Conservation (phyloP, 257 asterid genomes). For the Solanum habrochaites region DNA sequence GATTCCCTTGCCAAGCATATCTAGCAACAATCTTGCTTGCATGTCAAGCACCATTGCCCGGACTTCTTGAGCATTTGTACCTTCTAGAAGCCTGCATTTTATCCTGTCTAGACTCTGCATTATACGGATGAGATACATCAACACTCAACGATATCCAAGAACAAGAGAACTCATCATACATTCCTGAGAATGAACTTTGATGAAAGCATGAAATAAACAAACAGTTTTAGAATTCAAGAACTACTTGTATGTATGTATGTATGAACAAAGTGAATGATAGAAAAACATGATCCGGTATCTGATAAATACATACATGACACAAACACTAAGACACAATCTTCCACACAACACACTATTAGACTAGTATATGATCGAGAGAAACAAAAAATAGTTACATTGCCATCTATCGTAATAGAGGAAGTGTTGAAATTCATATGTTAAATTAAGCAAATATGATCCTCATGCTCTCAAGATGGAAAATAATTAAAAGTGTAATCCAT, state of each 20-base stretch:
- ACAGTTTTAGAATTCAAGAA: not conserved
- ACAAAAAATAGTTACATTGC: not conserved
- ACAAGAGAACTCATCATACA: not conserved
- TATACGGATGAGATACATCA: slow-evolving; percentile 1
- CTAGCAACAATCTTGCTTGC: slow-evolving; percentile 95
- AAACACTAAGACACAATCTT: not conserved
- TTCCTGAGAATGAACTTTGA: not conserved
- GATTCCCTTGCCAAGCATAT: slow-evolving; percentile 99
- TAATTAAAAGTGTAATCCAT: not conserved
- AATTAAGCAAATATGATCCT: not conserved
- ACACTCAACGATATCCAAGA: not conserved
- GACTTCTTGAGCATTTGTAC: slow-evolving; percentile 96
- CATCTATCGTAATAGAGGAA: not conserved
- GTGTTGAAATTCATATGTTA: not conserved
- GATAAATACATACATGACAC: not conserved
- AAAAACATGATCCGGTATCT: not conserved
- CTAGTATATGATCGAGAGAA: not conserved
- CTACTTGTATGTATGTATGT: not conserved
- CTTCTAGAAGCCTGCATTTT: slow-evolving; percentile 97
- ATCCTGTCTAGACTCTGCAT: slow-evolving; percentile 94
- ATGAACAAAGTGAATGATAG: not conserved
- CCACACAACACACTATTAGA: not conserved
- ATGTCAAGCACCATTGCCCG: slow-evolving; percentile 99
- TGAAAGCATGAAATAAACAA: not conserved
- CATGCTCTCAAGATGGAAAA: not conserved